Percentiles rank a stretch among this genome's conserved stretches.
These are phyloP conservation scores for Pseudogymnoascus pannorum DNA, from an alignment of 2,329 filamentous ascomycete species.

Conservation along the genomic window DNA sequence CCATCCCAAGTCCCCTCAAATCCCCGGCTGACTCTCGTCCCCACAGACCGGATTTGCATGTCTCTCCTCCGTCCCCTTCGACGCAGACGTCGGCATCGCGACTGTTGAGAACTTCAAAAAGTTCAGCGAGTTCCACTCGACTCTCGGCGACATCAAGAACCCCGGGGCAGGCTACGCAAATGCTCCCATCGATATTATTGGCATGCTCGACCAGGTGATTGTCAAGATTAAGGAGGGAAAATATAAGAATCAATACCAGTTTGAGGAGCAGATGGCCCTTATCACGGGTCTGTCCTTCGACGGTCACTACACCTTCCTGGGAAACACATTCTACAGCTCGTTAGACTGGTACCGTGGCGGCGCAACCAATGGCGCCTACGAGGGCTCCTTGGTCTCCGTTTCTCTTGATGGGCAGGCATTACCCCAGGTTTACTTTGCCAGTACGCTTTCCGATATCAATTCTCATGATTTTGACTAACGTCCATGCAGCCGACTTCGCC, in stretches of 20 bases:
- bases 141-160: neutral
- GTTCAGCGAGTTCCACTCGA: constrained; percentile 95
- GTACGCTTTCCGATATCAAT: neutral
- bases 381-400: constrained; percentile 11
- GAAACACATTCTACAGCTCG: neutral
- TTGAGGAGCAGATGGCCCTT: constrained; percentile 17
- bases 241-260: constrained; percentile 19
- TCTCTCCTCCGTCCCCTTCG: constrained; percentile 58
- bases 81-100: constrained; percentile 98
- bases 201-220: constrained; percentile 16
- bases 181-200: constrained; percentile 17
- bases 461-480: neutral
- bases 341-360: neutral
- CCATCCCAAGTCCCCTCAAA: neutral
- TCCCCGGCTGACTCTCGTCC: neutral
- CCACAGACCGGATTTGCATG: constrained; percentile 95
- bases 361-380: neutral
- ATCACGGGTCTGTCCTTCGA: constrained; percentile 12
- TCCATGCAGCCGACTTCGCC: neutral
- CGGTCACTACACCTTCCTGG: constrained; percentile 12
- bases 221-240: constrained; percentile 13
- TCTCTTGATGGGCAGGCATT: constrained; percentile 12
- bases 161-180: neutral
- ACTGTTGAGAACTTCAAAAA: constrained; percentile 99
- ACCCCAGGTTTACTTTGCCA: constrained; percentile 13